Conservation (phyloP, 179 eudicot genomes). For the Beta macrorhiza region DNA sequence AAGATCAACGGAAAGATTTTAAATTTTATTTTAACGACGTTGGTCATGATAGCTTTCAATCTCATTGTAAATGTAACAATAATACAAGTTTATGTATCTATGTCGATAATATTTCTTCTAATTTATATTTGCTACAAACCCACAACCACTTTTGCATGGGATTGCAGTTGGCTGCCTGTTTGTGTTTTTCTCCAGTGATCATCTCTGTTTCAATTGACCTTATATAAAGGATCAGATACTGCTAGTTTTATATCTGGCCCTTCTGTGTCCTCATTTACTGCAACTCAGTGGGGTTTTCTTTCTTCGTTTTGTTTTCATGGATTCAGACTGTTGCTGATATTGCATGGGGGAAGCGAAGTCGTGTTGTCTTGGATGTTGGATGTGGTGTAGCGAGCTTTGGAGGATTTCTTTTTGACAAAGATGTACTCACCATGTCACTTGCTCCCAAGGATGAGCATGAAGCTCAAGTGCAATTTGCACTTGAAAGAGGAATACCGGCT, state of each 20-base stretch:
- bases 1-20: not conserved
- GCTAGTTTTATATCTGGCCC: not conserved
- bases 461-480: constrained; percentile 41
- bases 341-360: constrained; percentile 48
- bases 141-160: not conserved
- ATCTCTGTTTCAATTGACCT: not conserved
- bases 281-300: not conserved
- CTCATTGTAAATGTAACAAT: too few relatives aligned
- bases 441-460: constrained; percentile 55
- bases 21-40: not conserved
- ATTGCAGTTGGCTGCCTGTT: not conserved
- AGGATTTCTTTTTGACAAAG: constrained; percentile 46
- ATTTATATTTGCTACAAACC: not conserved
- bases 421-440: constrained; percentile 44
- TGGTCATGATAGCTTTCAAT: too few relatives aligned
- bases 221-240: not conserved
- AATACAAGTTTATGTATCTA: not conserved
- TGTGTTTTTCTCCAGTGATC: not conserved
- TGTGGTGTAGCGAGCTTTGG: constrained; percentile 58
- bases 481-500: constrained; percentile 26
- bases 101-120: not conserved
- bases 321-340: constrained; percentile 43
- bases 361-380: constrained; percentile 52
- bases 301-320: not conserved
- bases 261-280: not conserved